Evolutionary conservation across 805 yeast species (phyloP), one percentile per base, ranked within the genome.

Genomic region (Tetrapisispora fleetii): DNA sequence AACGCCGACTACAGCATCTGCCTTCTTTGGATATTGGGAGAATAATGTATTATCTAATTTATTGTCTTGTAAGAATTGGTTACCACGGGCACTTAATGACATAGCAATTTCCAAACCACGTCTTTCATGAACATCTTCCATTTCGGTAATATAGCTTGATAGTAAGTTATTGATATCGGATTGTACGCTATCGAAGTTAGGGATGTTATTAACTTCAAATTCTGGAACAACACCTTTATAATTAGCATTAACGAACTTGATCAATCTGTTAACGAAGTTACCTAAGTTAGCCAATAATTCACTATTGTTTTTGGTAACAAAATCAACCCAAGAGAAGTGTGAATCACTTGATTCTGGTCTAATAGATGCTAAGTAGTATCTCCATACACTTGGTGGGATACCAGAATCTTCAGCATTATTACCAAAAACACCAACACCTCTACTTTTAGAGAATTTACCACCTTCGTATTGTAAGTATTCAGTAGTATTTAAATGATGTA

Each of bases 361-460:
- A 33, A 90, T 80, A 41, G 89, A 78, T 3, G 95, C 84, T 65
- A 93, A 76, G 69, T 93, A 93, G 70, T 91, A 93, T 76, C 99
- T 82, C 99, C 99, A 93, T 38, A 93, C 97, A 40, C 95, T 84
- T 41, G 97, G 81, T 3, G 95, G 74, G 33, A 93, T 68, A 37
- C 96, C 96, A 36, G 95, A 86, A 36, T 86, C 96, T 69, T 88
- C 80, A 39, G 98, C 99, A 63, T 87, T 90, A 71, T 91, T 91
- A 64, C 99, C 99, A 63, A 93, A 93, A 40, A 93, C 99, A 69
- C 99, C 99, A 52, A 91, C 78, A 58, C 93, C 93, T 71, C 99
- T 81, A n/a, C 96, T 87, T 71, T 93, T 93, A 49, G 98, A 91
- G 73, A 93, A 93, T 69, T 93, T 93, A 55, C 99, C 99, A 53